Base-by-base conservation (phyloP, 345 rosid genomes). In the Erysimum cheiranthoides region DNA sequence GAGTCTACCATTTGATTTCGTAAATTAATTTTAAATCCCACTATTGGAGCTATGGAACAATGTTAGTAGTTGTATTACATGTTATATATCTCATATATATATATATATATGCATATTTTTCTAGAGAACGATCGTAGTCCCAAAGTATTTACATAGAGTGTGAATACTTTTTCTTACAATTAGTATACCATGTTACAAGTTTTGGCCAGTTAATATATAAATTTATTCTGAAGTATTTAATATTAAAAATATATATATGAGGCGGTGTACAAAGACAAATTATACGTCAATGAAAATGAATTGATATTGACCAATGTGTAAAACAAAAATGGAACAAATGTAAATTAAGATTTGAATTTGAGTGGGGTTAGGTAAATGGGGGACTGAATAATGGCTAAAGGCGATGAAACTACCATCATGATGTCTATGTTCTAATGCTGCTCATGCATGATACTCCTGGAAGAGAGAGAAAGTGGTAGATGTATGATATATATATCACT, bases 381-480 rank as follows among this genome's bases (percentile, higher is more conserved):
- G 82, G 85, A 73, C 86, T 80, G 51, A 82, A 85, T 85, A 80
- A 89, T 87, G 82, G 86, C 84, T 50, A 76, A 82, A 68, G 73
- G 79, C 59, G 66, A 82, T 79, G 74, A 84, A 77, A 66, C 47
- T 74, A 77, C 78, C 71, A 36, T 71, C 69, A 72, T 72, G 62
- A 71, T 66, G 77, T 71, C 73, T 59, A 47, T 56, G 56, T 79
- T 73, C 46, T 59, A 61, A 14, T 68, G 70, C 70, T 73, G 59
- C 60, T 47, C 71, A 53, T 78, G 76, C 71, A 63, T 77, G 76
- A 70, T 77, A 76, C 75, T 56, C 80, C 46, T 56, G 39, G 71
- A 46, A 47, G 66, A 76, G 56, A 61, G 28, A 75, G 52, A 60
- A 39, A 8, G 1, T 40, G n/a, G 68, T 39, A 52, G 47, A 36